Conservation (phyloP, 495 filamentous ascomycete genomes). For the Hypoxylon perforatum region DNA sequence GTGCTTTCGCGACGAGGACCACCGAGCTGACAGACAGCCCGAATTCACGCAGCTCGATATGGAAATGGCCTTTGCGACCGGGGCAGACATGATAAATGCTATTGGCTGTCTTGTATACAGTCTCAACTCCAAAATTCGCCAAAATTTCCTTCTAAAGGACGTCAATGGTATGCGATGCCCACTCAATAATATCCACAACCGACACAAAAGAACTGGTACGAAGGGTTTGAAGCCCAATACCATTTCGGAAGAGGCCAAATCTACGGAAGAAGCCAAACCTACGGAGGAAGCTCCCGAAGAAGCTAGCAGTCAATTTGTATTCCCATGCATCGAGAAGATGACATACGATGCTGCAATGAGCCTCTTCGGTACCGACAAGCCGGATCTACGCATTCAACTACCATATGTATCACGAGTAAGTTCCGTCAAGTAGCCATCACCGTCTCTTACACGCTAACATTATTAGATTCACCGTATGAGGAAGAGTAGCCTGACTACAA, state of each 20-base stretch:
- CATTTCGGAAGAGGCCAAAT: too few relatives aligned
- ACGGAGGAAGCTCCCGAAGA: too few relatives aligned
- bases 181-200: not conserved
- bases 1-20: constrained; percentile 96
- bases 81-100: constrained; percentile 66
- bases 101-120: not conserved
- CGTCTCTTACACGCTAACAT: constrained; percentile 27
- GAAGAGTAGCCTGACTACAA: constrained; percentile 64
- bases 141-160: not conserved
- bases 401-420: constrained; percentile 52
- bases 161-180: constrained; percentile 16
- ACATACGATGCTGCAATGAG: constrained; percentile 83
- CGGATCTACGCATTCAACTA: constrained; percentile 74
- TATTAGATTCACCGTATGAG: constrained; percentile 72
- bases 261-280: too few relatives aligned
- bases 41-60: constrained; percentile 98
- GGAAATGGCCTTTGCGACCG: constrained; percentile 86
- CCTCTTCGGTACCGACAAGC: constrained; percentile 88
- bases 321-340: constrained; percentile 48
- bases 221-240: too few relatives aligned
- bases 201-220: too few relatives aligned
- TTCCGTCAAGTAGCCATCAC: not conserved
- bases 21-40: constrained; percentile 91
- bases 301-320: too few relatives aligned
- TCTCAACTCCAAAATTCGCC: not conserved